These are phyloP conservation scores for Fraxinus sp. DNA, from an alignment of 305 asterid species.

Conservation along the genomic window DNA sequence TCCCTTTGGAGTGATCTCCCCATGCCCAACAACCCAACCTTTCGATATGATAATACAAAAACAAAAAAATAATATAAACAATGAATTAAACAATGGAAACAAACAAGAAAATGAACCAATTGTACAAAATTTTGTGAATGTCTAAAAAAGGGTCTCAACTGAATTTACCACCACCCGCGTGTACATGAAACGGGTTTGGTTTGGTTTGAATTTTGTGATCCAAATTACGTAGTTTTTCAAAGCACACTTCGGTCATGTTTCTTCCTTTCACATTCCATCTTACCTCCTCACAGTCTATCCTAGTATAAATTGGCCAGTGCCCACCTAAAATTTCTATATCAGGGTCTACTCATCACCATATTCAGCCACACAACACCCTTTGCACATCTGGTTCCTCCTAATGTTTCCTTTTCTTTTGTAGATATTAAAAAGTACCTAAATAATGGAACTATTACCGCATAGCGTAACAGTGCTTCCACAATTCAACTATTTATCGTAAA, in stretches of 20 bases:
- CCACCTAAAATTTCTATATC: neutral
- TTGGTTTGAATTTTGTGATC: neutral
- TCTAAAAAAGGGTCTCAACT: neutral
- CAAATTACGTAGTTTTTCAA: neutral
- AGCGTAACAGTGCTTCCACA: neutral
- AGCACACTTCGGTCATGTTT: neutral
- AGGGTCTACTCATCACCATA: neutral
- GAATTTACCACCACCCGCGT: neutral
- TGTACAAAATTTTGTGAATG: neutral
- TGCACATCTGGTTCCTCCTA: neutral
- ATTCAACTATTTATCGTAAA: neutral
- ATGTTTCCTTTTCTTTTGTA: neutral
- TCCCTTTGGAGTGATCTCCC: slow-evolving; percentile 85
- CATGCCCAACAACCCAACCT: slow-evolving; percentile 91
- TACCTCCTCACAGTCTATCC: neutral
- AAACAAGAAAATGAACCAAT: neutral
- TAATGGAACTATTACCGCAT: neutral
- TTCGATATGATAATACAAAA: slow-evolving; percentile 16
- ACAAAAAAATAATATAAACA: neutral
- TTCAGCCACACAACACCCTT: neutral
- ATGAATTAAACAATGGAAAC: slow-evolving; percentile 1
- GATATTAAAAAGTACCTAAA: neutral
- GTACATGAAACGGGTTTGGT: neutral
- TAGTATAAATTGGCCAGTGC: neutral
- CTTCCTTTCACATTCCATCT: neutral